Percentiles rank a stretch among this genome's conserved stretches.
Evolutionary conservation across 768 basidiomycete genomes (phyloP).

Genomic region (Vishniacozyma victoriae): DNA sequence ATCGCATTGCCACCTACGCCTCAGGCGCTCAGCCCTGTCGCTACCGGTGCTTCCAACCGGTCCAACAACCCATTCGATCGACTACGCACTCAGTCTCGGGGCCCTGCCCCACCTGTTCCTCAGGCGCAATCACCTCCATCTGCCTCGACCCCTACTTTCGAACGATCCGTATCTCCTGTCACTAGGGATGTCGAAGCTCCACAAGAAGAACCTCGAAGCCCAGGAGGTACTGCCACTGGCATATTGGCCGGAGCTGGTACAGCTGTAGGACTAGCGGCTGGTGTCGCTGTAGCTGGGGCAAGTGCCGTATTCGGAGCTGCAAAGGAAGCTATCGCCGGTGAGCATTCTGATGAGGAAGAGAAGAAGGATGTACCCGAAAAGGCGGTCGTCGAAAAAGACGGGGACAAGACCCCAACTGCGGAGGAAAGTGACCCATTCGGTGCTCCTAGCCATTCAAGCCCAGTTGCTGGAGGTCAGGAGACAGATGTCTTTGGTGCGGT

Average conservation of each 20-base stretch:
- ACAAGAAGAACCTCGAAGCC: not conserved
- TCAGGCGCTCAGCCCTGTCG: conserved; percentile 54
- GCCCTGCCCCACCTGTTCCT: not conserved
- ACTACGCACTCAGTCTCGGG: conserved; percentile 47
- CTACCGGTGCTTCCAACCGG: conserved; percentile 54
- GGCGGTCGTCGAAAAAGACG: conserved; percentile 3
- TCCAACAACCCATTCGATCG: conserved; percentile 88
- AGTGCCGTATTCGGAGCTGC: conserved; percentile 26
- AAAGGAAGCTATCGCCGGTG: conserved; percentile 20
- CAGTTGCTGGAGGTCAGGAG: not conserved
- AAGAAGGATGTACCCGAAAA: no score
- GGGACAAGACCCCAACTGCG: not conserved
- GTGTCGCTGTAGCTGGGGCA: conserved; percentile 23
- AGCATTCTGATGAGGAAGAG: conserved; percentile 5
- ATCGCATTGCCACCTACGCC: conserved; percentile 70
- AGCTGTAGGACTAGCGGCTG: conserved; percentile 32
- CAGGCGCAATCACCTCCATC: not conserved
- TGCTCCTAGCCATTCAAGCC: not conserved
- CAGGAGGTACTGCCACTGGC: conserved; percentile 10
- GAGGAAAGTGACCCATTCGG: not conserved
- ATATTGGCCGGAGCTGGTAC: conserved; percentile 24
- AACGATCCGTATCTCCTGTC: not conserved
- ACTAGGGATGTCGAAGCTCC: not conserved
- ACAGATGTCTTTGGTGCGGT: conserved; percentile 1
- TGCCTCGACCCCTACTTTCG: not conserved